These are phyloP conservation scores for Botrytis cinerea DNA, from an alignment of 2,329 filamentous ascomycete genomes.

Conservation along the genomic window DNA sequence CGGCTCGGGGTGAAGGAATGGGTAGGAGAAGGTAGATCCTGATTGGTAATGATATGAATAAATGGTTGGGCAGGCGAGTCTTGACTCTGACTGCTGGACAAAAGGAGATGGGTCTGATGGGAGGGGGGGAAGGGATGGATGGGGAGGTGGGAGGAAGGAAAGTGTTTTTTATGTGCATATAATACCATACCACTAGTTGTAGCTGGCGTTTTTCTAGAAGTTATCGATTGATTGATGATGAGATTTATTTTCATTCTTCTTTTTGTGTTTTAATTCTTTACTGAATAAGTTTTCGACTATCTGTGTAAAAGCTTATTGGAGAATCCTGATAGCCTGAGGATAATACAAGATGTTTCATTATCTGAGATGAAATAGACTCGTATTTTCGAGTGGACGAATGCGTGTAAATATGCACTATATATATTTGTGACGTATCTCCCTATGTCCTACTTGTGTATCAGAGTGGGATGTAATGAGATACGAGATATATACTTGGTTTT, in stretches of 20 bases:
- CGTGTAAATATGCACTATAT: no score
- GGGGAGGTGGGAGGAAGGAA: not conserved
- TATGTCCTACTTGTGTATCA: no score
- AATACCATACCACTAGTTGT: conserved; percentile 14
- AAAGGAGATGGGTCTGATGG: conserved; percentile 4
- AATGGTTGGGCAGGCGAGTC: conserved; percentile 5
- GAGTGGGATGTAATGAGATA: no score
- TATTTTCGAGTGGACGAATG: no score
- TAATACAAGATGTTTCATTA: no score
- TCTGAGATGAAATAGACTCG: no score
- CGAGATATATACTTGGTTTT: no score
- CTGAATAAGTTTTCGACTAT: not conserved
- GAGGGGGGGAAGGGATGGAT: not conserved
- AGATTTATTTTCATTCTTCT: not conserved
- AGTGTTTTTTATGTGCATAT: conserved; percentile 19
- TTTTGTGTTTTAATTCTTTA: not conserved
- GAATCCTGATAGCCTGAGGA: no score
- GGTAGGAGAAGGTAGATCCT: not conserved
- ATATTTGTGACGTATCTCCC: no score
- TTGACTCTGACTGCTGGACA: not conserved
- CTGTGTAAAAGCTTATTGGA: no score
- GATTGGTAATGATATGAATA: not conserved
- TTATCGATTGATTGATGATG: not conserved
- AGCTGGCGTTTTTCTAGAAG: not conserved
- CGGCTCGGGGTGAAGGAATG: not conserved